Evolutionary conservation across 169 alveolate species (phyloP).

Genomic region (Babesia caballi): DNA sequence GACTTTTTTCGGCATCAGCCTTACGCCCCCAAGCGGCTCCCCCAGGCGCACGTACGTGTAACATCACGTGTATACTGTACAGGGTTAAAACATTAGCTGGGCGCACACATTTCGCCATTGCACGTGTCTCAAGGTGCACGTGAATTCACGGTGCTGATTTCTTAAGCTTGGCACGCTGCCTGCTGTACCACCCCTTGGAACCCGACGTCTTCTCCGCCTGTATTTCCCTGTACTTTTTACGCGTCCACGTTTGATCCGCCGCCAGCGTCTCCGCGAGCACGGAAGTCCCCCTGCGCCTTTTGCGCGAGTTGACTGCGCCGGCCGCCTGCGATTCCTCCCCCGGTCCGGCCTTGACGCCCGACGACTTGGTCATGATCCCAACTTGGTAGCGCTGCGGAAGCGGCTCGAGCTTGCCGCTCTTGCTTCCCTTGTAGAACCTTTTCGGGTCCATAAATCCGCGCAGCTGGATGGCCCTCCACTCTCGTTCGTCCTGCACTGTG

Average conservation of each 20-base stretch:
- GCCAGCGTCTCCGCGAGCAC: conserved; percentile 21
- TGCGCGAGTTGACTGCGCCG: conserved; percentile 29
- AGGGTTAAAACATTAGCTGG: no score
- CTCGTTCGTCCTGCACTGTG: conserved; percentile 30
- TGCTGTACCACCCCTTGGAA: conserved; percentile 52
- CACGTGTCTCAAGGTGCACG: no score
- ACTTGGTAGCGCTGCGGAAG: conserved; percentile 48
- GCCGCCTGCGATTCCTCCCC: conserved; percentile 38
- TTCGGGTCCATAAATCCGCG: conserved; percentile 59
- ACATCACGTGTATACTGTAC: no score
- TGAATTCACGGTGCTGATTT: no score
- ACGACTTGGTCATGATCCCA: conserved; percentile 29
- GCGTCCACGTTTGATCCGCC: conserved; percentile 36
- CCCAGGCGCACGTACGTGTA: no score
- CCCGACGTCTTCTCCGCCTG: conserved; percentile 59
- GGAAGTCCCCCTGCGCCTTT: conserved; percentile 16
- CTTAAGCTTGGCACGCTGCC: conserved; percentile 34
- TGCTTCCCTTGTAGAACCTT: conserved; percentile 38
- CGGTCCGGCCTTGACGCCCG: conserved; percentile 32
- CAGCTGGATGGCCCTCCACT: conserved; percentile 59
- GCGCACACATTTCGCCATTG: no score
- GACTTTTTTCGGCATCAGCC: no score
- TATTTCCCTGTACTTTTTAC: conserved; percentile 48
- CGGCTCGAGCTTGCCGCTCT: conserved; percentile 39
- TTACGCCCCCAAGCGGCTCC: no score